These are phyloP conservation scores for Globomyces pollinis-pini DNA, from an alignment of 192 early-diverging fungal genomes.

Conservation along the genomic window DNA sequence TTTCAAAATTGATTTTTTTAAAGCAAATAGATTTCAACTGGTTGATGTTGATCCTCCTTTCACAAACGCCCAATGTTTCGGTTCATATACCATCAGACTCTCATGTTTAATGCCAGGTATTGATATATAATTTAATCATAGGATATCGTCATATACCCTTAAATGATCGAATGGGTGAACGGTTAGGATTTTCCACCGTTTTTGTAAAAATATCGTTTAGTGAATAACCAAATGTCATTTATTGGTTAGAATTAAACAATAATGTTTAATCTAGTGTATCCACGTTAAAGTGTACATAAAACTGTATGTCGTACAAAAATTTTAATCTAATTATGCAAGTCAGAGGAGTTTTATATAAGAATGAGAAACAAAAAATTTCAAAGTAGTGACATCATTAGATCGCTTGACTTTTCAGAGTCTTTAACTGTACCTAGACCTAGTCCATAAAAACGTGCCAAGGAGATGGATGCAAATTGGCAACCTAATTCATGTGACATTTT, in stretches of 20 bases:
- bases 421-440: no score
- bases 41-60: constrained; percentile 33
- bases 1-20: constrained; percentile 29
- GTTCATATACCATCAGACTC: constrained; percentile 10
- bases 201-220: constrained; percentile 36
- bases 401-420: no score
- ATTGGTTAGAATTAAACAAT: no score
- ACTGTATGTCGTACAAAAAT: no score
- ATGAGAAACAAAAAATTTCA: no score
- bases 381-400: no score
- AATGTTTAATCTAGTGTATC: no score
- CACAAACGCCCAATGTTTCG: constrained; percentile 29
- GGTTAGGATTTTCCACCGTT: constrained; percentile 56
- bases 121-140: neutral
- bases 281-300: no score
- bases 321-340: no score
- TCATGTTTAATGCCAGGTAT: neutral
- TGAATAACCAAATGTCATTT: no score
- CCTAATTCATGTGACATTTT: constrained; percentile 56
- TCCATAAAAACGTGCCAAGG: no score
- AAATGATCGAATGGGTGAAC: constrained; percentile 54
- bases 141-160: constrained; percentile 65
- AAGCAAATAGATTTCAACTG: constrained; percentile 23
- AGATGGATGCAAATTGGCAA: constrained; percentile 73
- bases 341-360: no score